phyloP scores from a whole-genome alignment of 495 filamentous ascomycete genomes.

The Rhypophila decipiens region DNA sequence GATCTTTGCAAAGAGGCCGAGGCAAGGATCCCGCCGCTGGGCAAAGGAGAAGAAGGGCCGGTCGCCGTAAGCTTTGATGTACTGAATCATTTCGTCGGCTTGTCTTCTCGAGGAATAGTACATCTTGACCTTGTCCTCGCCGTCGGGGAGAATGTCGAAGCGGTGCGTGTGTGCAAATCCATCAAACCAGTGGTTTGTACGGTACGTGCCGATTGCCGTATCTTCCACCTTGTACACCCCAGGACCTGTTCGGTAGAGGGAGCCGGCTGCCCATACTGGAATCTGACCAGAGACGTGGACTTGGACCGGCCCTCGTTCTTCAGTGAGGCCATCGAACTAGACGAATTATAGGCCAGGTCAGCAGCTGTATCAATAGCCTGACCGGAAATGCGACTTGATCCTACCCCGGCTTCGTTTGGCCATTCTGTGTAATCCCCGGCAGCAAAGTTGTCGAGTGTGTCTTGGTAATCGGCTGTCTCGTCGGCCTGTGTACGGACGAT shows the following conservation, averaged over 20 bases:
- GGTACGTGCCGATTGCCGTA: conserved; percentile 48
- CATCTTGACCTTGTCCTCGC: conserved; percentile 34
- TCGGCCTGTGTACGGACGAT: conserved; percentile 1
- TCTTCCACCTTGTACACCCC: conserved; percentile 52
- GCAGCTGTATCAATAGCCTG: too few relatives aligned
- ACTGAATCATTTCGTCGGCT: conserved; percentile 49
- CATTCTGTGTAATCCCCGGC: conserved; percentile 22
- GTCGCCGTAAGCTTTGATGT: conserved; percentile 47
- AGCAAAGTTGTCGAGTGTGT: conserved; percentile 1
- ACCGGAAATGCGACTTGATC: too few relatives aligned
- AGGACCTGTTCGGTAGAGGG: conserved; percentile 68
- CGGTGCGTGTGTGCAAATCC: conserved; percentile 69
- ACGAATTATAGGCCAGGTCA: too few relatives aligned
- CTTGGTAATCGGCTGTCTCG: conserved; percentile 7
- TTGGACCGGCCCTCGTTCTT: conserved; percentile 38
- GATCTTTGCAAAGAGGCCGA: conserved; percentile 57
- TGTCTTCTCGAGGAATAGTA: conserved; percentile 65
- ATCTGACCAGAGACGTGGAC: conserved; percentile 35
- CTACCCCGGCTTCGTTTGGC: conserved; percentile 42
- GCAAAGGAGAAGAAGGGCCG: conserved; percentile 50
- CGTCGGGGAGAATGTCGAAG: conserved; percentile 53
- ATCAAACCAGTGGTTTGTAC: conserved; percentile 70
- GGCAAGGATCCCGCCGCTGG: conserved; percentile 61
- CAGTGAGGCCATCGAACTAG: conserved; percentile 41
- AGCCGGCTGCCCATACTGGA: conserved; percentile 45